Percentiles rank a stretch among this genome's conserved stretches.
Evolutionary conservation across 2,329 filamentous ascomycete genomes (phyloP).

Genomic region (Ceratocystis eucalypticola): DNA sequence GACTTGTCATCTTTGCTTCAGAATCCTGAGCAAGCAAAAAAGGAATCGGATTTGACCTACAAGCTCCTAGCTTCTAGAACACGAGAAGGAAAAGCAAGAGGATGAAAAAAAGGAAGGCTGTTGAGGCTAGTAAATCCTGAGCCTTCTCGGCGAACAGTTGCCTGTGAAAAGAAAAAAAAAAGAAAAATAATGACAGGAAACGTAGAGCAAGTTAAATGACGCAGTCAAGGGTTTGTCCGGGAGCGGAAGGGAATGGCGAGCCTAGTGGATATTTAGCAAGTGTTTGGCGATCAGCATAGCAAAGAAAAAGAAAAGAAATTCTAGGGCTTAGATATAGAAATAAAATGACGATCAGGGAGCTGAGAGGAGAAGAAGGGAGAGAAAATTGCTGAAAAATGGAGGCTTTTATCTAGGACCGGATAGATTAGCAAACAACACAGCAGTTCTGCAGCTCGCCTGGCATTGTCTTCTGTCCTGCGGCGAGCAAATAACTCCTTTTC

Average conservation of each 20-base stretch:
- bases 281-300: too few species aligned
- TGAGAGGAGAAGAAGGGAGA: background rate
- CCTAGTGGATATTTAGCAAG: background rate
- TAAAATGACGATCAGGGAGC: too few species aligned
- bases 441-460: background rate
- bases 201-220: too few species aligned
- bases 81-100: background rate
- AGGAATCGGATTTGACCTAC: background rate
- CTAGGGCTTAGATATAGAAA: too few species aligned
- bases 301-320: too few species aligned
- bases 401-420: too few species aligned
- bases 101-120: background rate
- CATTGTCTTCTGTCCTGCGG: background rate
- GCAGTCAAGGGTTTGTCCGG: background rate
- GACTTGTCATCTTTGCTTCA: slow-evolving; percentile 4
- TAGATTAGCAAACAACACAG: background rate
- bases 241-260: background rate
- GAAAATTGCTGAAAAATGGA: too few species aligned
- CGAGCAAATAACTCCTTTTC: background rate
- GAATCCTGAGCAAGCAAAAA: background rate
- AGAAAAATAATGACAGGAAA: background rate
- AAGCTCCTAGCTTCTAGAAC: slow-evolving; percentile 5
- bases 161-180: background rate
- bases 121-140: background rate
- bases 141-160: background rate